phyloP scores from a whole-genome alignment of 2,329 filamentous ascomycete genomes.

The Calcarisporium arbuscula region DNA sequence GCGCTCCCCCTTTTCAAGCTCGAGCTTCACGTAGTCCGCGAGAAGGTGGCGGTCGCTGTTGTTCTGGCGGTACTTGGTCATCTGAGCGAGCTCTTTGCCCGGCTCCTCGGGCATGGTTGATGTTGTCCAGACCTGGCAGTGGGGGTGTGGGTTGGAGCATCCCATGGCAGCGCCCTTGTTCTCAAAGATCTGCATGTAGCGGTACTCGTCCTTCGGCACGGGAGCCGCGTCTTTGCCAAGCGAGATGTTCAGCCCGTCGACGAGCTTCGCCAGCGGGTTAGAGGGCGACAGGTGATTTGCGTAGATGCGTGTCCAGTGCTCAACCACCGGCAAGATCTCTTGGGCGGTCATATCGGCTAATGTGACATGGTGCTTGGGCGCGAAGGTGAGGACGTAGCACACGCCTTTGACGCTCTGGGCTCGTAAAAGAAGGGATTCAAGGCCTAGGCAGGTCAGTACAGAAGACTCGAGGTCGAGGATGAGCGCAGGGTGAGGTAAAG shows the following conservation, averaged over 20 bases:
- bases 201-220: constrained; percentile 66
- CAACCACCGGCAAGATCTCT: constrained; percentile 75
- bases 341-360: constrained; percentile 77
- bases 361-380: constrained; percentile 81
- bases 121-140: constrained; percentile 95
- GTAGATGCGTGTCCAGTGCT: constrained; percentile 91
- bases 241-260: constrained; percentile 33
- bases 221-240: constrained; percentile 29
- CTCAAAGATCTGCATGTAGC: constrained; percentile 99
- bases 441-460: constrained; percentile 38
- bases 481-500: background rate
- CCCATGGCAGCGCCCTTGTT: constrained; percentile 98
- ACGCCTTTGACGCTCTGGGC: constrained; percentile 86
- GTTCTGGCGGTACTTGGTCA: constrained; percentile 70
- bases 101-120: constrained; percentile 88
- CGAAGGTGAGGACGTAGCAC: constrained; percentile 96
- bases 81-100: constrained; percentile 66
- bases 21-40: constrained; percentile 79
- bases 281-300: constrained; percentile 68
- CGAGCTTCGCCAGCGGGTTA: constrained; percentile 51
- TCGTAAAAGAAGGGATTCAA: constrained; percentile 69
- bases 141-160: constrained; percentile 96
- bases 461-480: background rate
- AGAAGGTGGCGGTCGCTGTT: constrained; percentile 72
- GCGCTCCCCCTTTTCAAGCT: constrained; percentile 74